These are phyloP conservation scores for Talaromyces sp. DNA, from an alignment of 2,329 filamentous ascomycete genomes.

Conservation along the genomic window DNA sequence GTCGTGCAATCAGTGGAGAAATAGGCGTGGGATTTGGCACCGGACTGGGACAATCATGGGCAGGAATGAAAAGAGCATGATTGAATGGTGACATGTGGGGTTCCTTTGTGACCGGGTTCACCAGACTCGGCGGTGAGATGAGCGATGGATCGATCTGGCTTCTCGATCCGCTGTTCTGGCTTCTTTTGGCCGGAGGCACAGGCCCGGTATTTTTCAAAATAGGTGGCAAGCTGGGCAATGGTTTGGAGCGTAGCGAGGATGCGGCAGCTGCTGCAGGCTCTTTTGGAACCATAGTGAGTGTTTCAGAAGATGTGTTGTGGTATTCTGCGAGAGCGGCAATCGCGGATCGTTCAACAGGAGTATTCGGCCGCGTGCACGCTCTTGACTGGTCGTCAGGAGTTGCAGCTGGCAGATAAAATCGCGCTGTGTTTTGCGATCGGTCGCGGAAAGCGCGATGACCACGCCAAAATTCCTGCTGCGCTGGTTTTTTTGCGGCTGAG, in stretches of 20 bases:
- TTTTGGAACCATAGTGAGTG: conserved; percentile 30
- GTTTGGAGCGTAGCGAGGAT: conserved; percentile 31
- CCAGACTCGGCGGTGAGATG: conserved; percentile 37
- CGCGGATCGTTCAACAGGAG: conserved; percentile 22
- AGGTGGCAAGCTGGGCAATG: conserved; percentile 31
- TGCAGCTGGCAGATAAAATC: conserved; percentile 25
- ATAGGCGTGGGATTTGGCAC: conserved; percentile 32
- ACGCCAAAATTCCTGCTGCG: conserved; percentile 29
- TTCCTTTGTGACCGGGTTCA: conserved; percentile 39
- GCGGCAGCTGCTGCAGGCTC: conserved; percentile 24
- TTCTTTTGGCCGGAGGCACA: conserved; percentile 24
- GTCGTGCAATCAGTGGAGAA: conserved; percentile 31
- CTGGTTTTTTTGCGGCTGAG: conserved; percentile 28
- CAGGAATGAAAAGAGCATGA: conserved; percentile 39
- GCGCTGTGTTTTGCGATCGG: conserved; percentile 21
- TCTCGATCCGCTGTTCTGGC: conserved; percentile 24
- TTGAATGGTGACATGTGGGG: conserved; percentile 39
- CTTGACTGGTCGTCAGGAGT: conserved; percentile 19
- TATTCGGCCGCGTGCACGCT: conserved; percentile 25
- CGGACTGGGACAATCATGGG: conserved; percentile 36
- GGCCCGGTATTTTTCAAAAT: conserved; percentile 24
- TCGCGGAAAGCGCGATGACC: conserved; percentile 18
- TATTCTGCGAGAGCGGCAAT: conserved; percentile 22
- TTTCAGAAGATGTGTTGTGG: conserved; percentile 28
- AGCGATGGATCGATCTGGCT: conserved; percentile 36